phyloP scores from a whole-genome alignment of 805 yeast genomes.

The Candida nonsorbophila region DNA sequence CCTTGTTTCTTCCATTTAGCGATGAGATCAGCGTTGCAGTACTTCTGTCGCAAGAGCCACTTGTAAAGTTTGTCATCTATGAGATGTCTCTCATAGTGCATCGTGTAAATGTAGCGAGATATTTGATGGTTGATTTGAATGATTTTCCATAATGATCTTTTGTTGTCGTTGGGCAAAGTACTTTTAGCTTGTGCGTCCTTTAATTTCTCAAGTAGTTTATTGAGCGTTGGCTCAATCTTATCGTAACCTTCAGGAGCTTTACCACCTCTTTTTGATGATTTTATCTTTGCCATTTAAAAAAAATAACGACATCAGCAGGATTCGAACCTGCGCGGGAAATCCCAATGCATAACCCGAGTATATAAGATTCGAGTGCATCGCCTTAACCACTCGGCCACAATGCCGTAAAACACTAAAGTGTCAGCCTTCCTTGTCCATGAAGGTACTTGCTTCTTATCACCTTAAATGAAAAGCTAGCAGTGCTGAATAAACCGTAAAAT shows the following conservation, averaged over 20 bases:
- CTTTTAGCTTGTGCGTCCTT: conserved; percentile 39
- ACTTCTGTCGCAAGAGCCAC: conserved; percentile 64
- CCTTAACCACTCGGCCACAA: conserved; percentile 41
- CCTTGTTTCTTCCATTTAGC: conserved; percentile 84
- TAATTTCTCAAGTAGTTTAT: conserved; percentile 52
- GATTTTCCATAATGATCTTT: conserved; percentile 65
- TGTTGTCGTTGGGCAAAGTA: conserved; percentile 42
- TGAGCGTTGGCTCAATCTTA: conserved; percentile 61
- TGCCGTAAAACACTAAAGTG: no score
- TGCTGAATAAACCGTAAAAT: no score
- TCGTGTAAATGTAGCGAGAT: conserved; percentile 67
- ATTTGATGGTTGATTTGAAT: conserved; percentile 67
- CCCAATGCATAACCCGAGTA: conserved; percentile 29
- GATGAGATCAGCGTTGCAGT: conserved; percentile 64
- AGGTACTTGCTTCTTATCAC: no score
- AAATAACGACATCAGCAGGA: conserved; percentile 40
- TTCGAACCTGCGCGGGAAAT: conserved; percentile 43
- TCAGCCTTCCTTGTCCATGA: no score
- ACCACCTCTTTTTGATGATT: conserved; percentile 35
- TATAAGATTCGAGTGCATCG: conserved; percentile 31
- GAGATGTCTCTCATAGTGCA: conserved; percentile 65
- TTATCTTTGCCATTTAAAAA: conserved; percentile 43
- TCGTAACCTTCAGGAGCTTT: conserved; percentile 72
- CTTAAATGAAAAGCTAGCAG: no score
- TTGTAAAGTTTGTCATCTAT: conserved; percentile 66